Conservation (phyloP, 2,329 filamentous ascomycete species). For the Microdochium trichocladiopsis region DNA sequence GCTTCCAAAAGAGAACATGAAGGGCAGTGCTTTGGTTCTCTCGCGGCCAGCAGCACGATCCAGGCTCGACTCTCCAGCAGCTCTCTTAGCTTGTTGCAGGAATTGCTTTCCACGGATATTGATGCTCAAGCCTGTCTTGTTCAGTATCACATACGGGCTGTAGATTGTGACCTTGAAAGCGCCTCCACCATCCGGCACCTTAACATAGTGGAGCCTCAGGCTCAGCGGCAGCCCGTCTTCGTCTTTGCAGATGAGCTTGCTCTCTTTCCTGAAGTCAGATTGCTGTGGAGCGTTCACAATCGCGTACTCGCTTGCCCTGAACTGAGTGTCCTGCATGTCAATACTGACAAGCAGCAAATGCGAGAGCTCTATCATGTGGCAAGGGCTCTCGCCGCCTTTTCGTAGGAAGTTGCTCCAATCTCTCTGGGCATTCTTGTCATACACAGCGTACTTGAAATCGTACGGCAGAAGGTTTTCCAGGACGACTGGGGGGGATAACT, state of each 20-base stretch:
- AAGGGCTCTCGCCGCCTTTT: conserved; percentile 93
- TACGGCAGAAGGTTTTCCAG: conserved; percentile 92
- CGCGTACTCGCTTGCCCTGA: conserved; percentile 91
- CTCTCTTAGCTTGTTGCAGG: conserved; percentile 72
- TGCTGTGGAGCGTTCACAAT: conserved; percentile 89
- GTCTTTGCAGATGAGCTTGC: conserved; percentile 74
- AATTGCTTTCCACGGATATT: conserved; percentile 85
- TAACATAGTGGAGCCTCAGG: conserved; percentile 84
- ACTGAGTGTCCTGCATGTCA: conserved; percentile 93
- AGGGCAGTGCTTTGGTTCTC: conserved; percentile 70
- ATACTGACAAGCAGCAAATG: conserved; percentile 88
- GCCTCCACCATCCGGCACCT: conserved; percentile 83
- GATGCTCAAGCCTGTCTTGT: conserved; percentile 88
- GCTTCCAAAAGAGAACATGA: conserved; percentile 91
- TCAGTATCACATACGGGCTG: conserved; percentile 89
- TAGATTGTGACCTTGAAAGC: conserved; percentile 95
- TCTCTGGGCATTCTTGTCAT: conserved; percentile 97
- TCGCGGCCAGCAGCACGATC: conserved; percentile 40
- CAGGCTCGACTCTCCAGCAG: conserved; percentile 70
- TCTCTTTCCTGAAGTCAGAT: conserved; percentile 83
- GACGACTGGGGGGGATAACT: conserved; percentile 86
- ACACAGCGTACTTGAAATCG: conserved; percentile 98
- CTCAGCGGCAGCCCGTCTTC: conserved; percentile 71
- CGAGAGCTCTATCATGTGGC: conserved; percentile 93
- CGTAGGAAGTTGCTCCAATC: conserved; percentile 98